Base-by-base conservation (phyloP, 2,329 filamentous ascomycete species). In the Arthrobotrys pseudoclavata region DNA sequence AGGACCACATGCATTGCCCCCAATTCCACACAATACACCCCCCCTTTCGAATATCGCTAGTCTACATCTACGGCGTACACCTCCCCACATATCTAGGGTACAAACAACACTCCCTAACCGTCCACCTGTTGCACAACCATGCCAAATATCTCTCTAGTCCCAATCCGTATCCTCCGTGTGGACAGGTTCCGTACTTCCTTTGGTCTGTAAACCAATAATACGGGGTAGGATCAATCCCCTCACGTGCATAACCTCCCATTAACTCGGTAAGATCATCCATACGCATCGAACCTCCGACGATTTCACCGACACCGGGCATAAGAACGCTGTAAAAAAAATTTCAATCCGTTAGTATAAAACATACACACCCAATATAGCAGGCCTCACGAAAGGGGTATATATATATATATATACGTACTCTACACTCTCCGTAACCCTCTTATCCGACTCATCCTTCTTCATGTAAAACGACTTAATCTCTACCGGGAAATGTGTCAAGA, bases 381-480 rank as follows among this genome's bases (percentile, higher is more conserved):
- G 18, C 10, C 7, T 29, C 13, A 52, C 24, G n/a, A 4, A 31
- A 31, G 2, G 45, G 18, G 62, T 13, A 10, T n/a, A 42, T 5
- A 29, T 4, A 29, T 29, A 7, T 3, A 4, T 29, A 29, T 37
- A 82, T 55, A 64, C 75, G 29, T 79, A 79, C 75, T 99, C 96
- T 13, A 98, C 95, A 79, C 90, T 93, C 87, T 99, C 95, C 0
- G 96, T 99, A 29, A 97, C 93, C 26, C 94, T 89, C 31, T 85
- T 86, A 83, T 99, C 96, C 31, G 88, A 85, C 50, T 87, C 86
- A 81, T 95, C 96, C 85, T 91, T 94, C 85, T 94, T 91, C 96
- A 99, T 99, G 88, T 99, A 99, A 85, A 99, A 99, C 0, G 96
- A 92, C 88, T 99, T 99, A 88, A 99, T 97, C 86, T 95, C 93